Evolutionary conservation across 257 asterid species (phyloP), one percentile per base, ranked within the genome.

Genomic region (Rehmannia glutinosa): DNA sequence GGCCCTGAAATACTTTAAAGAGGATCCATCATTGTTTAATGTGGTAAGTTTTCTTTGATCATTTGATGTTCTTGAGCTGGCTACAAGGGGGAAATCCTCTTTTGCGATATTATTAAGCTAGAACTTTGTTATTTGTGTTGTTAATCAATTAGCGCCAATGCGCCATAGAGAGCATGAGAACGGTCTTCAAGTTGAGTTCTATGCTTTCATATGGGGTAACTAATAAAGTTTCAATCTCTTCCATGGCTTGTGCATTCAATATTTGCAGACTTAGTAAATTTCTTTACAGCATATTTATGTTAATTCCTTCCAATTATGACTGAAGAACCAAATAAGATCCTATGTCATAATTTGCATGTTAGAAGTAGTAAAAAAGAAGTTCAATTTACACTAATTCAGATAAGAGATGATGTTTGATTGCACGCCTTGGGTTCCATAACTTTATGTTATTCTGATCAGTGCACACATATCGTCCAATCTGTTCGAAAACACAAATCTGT

Each of bases 11-110:
- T 92, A 89, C 82, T 92, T 92, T 70, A 73, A 81, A 66, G 89
- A 87, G 73, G 91, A 92, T 39, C 97, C 96, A 1, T 74, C 89
- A 9, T 77, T 92, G 81, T 92, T 92, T 79, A 77, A 86, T 56
- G 81, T 92, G 92, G 98, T 92, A 81, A 74, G 91, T 15, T 71
- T 35, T 39, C 8, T n/a, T 68, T 50, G 27, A 24, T 32, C 30
- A 11, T 12, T 5, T 21, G 15, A 45, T 46, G 27, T n/a, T 20
- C 39, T 32, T 24, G 16, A 6, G 24, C 17, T 41, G 4, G 24
- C 17, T 4, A 24, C 12, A 21, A 19, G n/a, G 5, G 10, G 8
- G 30, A 36, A 13, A 55, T 55, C 46, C 24, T 63, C 19, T 0
- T 56, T 32, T 53, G 23, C 16, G 20, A n/a, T 12, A 38, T 46